Conservation (phyloP, 257 asterid genomes). For the Solanum sejunctum region DNA sequence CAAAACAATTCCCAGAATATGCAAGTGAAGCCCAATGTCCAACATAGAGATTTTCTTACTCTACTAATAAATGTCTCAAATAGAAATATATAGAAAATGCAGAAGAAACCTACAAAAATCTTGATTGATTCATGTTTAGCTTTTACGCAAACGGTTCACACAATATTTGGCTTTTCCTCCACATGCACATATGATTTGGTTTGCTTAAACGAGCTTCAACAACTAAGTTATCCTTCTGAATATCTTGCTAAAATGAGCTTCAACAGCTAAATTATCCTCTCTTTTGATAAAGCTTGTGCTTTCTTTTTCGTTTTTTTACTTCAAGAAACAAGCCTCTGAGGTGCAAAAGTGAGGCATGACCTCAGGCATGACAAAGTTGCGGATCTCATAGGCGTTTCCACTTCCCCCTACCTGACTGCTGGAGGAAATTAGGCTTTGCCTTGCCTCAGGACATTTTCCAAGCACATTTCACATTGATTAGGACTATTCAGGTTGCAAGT, state of each 20-base stretch:
- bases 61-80: neutral
- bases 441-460: neutral
- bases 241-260: neutral
- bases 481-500: neutral
- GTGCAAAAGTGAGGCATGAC: neutral
- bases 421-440: neutral
- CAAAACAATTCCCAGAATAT: neutral
- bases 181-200: neutral
- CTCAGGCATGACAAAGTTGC: neutral
- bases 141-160: neutral
- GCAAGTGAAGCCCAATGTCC: neutral
- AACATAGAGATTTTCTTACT: neutral
- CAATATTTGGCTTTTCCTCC: neutral
- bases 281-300: neutral
- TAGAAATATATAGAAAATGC: neutral
- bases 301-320: neutral
- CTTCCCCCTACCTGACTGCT: neutral
- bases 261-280: neutral
- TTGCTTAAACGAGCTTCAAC: neutral
- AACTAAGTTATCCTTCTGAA: neutral
- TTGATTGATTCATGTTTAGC: neutral
- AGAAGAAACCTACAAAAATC: neutral
- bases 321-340: neutral
- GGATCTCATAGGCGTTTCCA: neutral
- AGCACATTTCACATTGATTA: neutral